Percentiles rank a stretch among this genome's conserved stretches.
These are phyloP conservation scores for Gigaspora rosea DNA, from an alignment of 192 early-diverging fungal species.

Conservation along the genomic window DNA sequence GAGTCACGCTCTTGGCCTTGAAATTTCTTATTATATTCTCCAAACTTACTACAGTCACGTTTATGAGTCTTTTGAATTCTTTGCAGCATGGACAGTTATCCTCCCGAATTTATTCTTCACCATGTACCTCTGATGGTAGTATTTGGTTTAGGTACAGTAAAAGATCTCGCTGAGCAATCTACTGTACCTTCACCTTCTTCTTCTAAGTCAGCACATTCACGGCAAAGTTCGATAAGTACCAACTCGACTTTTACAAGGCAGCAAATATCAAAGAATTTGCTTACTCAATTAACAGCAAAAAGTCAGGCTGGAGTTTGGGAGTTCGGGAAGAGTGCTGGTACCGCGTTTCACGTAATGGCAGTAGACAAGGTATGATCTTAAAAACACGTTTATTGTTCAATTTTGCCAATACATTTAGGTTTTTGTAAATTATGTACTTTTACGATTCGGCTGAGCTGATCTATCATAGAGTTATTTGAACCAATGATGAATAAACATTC, in stretches of 20 bases:
- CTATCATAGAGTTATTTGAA: neutral
- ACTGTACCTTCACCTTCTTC: constrained; percentile 32
- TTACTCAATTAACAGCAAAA: constrained; percentile 38
- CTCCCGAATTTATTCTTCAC: constrained; percentile 57
- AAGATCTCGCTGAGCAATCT: constrained; percentile 36
- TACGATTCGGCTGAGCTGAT: neutral
- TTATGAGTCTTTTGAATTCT: neutral
- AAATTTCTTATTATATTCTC: too few species aligned
- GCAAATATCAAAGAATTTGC: constrained; percentile 21
- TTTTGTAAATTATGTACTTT: neutral
- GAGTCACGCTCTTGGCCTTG: too few species aligned
- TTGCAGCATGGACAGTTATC: constrained; percentile 57
- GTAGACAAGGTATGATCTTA: constrained; percentile 37
- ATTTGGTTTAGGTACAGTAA: constrained; percentile 44
- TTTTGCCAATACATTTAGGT: neutral
- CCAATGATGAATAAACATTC: constrained; percentile 4
- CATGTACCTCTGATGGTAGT: constrained; percentile 58
- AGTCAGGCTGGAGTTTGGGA: constrained; percentile 38
- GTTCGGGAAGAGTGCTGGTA: neutral
- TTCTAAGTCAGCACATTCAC: constrained; percentile 22
- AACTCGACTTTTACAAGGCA: neutral
- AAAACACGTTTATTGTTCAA: neutral
- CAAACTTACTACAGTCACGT: too few species aligned
- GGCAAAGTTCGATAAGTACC: constrained; percentile 20
- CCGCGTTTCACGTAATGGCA: constrained; percentile 32